Percentiles rank a stretch among this genome's conserved stretches.
Conservation (phyloP, 169 alveolate species). For the Cryptosporidium tyzzeri region DNA sequence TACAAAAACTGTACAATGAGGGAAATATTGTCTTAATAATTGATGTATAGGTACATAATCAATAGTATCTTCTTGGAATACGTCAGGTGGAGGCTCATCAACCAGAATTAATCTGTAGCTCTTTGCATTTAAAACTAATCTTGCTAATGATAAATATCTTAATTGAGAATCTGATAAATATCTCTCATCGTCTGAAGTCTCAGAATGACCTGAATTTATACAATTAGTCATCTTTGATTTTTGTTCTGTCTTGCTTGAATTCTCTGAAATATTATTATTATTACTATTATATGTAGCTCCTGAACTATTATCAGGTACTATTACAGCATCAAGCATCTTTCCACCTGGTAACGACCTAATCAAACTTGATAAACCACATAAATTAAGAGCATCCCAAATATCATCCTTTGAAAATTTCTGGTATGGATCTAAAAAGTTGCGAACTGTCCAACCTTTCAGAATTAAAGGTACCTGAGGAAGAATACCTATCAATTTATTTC, state of each 20-base stretch:
- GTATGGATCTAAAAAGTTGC: constrained; percentile 78
- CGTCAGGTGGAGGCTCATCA: constrained; percentile 82
- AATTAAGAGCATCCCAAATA: constrained; percentile 56
- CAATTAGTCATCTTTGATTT: not conserved
- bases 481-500: constrained; percentile 61
- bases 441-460: constrained; percentile 79
- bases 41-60: constrained; percentile 72
- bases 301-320: constrained; percentile 48
- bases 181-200: constrained; percentile 59
- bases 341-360: constrained; percentile 58
- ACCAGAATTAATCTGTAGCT: constrained; percentile 77
- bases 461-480: constrained; percentile 78
- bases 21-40: constrained; percentile 76
- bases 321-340: constrained; percentile 61
- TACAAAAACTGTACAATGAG: constrained; percentile 79
- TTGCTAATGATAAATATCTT: constrained; percentile 76
- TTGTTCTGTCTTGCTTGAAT: not conserved
- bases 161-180: constrained; percentile 75
- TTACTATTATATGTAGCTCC: not conserved
- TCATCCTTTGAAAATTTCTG: constrained; percentile 35
- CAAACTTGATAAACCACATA: constrained; percentile 59
- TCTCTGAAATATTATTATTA: not conserved
- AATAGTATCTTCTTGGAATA: constrained; percentile 40
- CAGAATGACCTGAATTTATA: not conserved
- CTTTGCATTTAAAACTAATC: constrained; percentile 71